phyloP scores from a whole-genome alignment of 2,329 filamentous ascomycete species.

The Aspergillus novoparasiticus region DNA sequence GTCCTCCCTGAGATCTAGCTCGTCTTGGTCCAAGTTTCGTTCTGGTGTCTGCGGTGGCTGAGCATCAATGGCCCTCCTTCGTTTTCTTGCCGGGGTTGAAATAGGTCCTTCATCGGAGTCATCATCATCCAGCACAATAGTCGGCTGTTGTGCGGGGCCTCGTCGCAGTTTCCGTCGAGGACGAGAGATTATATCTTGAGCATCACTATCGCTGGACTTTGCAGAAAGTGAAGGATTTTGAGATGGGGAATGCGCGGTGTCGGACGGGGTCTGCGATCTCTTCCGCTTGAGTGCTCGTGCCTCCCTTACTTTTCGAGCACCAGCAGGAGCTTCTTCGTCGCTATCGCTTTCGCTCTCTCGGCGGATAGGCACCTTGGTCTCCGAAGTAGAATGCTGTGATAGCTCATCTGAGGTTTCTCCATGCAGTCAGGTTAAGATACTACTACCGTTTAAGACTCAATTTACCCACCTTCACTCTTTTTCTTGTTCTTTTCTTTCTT shows the following conservation, averaged over 20 bases:
- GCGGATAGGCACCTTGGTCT: neutral
- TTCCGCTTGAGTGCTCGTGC: constrained; percentile 18
- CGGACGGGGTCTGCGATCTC: constrained; percentile 12
- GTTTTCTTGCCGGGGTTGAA: constrained; percentile 33
- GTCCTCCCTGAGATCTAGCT: constrained; percentile 49
- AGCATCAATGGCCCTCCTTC: constrained; percentile 17
- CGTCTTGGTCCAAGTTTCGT: constrained; percentile 32
- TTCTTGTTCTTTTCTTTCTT: neutral
- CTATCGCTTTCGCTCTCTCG: constrained; percentile 22
- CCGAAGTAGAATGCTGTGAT: neutral
- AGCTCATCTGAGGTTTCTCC: neutral
- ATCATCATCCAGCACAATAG: constrained; percentile 30
- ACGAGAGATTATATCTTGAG: constrained; percentile 28
- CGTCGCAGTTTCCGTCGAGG: constrained; percentile 33
- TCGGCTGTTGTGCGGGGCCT: constrained; percentile 26
- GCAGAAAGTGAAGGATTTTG: constrained; percentile 2
- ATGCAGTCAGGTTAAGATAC: neutral
- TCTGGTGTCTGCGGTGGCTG: constrained; percentile 28
- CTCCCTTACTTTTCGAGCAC: constrained; percentile 16
- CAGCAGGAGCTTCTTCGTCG: constrained; percentile 12
- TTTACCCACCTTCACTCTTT: constrained; percentile 2
- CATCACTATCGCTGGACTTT: constrained; percentile 29
- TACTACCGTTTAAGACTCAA: neutral
- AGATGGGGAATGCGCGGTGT: constrained; percentile 5
- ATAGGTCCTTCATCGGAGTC: constrained; percentile 33